Evolutionary conservation across 345 rosid species (phyloP).

Genomic region (Noccaea bulbosa): DNA sequence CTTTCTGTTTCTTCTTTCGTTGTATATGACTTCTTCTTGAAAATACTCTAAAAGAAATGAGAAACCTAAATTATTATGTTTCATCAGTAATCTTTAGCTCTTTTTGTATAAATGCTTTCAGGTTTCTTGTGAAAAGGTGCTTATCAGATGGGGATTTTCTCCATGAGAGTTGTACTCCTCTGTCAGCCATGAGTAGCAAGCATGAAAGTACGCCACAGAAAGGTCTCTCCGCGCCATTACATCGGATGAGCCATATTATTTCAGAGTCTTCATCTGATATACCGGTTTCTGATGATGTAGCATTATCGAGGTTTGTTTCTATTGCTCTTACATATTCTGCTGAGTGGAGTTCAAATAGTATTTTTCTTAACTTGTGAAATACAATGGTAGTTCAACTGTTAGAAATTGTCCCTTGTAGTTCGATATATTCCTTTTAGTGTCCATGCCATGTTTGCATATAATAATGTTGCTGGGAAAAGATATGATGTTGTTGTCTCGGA

Average conservation of each 20-base stretch:
- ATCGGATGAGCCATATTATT: constrained; percentile 50
- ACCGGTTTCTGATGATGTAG: constrained; percentile 63
- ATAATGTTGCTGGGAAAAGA: background rate
- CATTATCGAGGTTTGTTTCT: constrained; percentile 68
- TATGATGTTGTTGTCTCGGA: background rate
- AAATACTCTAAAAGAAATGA: background rate
- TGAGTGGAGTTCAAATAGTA: background rate
- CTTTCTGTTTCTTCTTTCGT: background rate
- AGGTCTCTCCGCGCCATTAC: constrained; percentile 51
- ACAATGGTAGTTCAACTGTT: background rate
- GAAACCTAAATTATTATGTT: background rate
- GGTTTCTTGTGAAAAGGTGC: constrained; percentile 71
- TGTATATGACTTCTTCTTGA: background rate
- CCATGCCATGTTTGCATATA: constrained; percentile 1
- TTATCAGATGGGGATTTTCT: constrained; percentile 84
- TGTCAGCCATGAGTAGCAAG: constrained; percentile 49
- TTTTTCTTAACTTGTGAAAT: background rate
- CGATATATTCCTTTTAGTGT: background rate
- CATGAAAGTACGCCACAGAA: constrained; percentile 50
- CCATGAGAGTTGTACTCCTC: constrained; percentile 46
- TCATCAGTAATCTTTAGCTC: background rate
- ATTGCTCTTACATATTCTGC: constrained; percentile 6
- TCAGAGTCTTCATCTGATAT: constrained; percentile 81
- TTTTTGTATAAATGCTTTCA: constrained; percentile 38
- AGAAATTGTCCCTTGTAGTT: background rate